Conservation (phyloP, 1,284 basidiomycete species). For the Ganoderma meredithae region DNA sequence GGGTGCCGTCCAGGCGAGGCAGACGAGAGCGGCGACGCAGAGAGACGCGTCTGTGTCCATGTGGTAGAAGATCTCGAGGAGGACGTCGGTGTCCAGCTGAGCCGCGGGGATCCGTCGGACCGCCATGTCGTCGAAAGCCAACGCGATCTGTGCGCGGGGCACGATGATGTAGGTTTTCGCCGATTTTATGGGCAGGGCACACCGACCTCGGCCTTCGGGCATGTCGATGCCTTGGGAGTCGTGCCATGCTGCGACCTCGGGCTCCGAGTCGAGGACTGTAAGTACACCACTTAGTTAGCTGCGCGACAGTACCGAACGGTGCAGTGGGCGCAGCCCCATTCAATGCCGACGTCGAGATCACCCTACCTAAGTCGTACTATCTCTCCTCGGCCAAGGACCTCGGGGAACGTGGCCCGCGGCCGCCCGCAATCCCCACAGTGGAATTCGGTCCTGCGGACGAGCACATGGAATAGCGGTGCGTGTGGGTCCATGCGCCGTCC, state of each 20-base stretch:
- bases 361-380: too few relatives aligned
- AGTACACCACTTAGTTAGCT: background rate
- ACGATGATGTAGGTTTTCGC: too few relatives aligned
- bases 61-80: background rate
- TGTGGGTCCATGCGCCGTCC: background rate
- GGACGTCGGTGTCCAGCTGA: background rate
- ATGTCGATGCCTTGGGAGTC: too few relatives aligned
- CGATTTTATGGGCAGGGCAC: too few relatives aligned
- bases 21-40: background rate
- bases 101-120: background rate
- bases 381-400: background rate
- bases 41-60: background rate
- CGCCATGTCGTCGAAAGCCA: background rate
- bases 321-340: background rate
- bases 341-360: background rate
- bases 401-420: background rate
- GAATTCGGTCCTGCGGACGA: background rate
- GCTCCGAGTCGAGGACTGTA: too few relatives aligned
- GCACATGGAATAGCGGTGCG: background rate
- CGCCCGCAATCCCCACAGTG: background rate
- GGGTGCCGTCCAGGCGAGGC: background rate
- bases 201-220: too few relatives aligned
- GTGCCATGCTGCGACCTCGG: background rate
- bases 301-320: background rate
- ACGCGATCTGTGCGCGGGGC: background rate